Base-by-base conservation (phyloP, 1,284 basidiomycete species). In the Jaminaea rosea region DNA sequence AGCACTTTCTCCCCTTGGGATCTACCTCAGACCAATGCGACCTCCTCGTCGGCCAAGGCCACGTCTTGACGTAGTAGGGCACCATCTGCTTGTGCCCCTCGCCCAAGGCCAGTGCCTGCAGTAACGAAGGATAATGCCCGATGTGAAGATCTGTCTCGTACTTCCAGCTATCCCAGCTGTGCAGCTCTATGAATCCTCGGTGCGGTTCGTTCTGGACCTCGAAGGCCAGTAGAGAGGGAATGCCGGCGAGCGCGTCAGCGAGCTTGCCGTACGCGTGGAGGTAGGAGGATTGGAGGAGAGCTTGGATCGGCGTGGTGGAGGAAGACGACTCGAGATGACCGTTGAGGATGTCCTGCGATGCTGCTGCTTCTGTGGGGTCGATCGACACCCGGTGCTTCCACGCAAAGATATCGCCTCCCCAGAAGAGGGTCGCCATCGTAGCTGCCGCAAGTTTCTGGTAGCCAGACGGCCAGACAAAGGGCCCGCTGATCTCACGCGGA, bases 181-280 rank as follows among this genome's bases (percentile, higher is more conserved):
- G 79, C 2, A 93, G 77, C 52, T 86, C 82, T 55, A 94, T 83
- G 69, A 91, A 94, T 23, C 93, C 94, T 66, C 85, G 80, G 76
- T 98, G 92, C 0, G 93, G 93, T 75, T 98, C 93, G 67, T 98
- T 98, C 81, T 96, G 86, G 15, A 73, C 63, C 80, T 97, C 87
- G 55, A 96, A 92, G 0, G 93, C 93, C 15, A 94, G 68, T 0
- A 94, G 86, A 3, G 83, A 84, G 10, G 87, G 83, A 29, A 92
- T 74, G 52, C 83, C 80, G 5, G 83, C 84, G 1, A 97, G 78
- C 0, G 82, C 78, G 47, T 81, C 79, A 0, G 81, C 86, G 0
- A 98, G 76, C 46, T 77, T 66, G 17, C 84, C 83, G 70, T 84
- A 92, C 75, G 87, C 87, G 53, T 82, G 81, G 42, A 96, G 76